Conservation (phyloP, 768 basidiomycete species). For the Tubosaeta sp. region DNA sequence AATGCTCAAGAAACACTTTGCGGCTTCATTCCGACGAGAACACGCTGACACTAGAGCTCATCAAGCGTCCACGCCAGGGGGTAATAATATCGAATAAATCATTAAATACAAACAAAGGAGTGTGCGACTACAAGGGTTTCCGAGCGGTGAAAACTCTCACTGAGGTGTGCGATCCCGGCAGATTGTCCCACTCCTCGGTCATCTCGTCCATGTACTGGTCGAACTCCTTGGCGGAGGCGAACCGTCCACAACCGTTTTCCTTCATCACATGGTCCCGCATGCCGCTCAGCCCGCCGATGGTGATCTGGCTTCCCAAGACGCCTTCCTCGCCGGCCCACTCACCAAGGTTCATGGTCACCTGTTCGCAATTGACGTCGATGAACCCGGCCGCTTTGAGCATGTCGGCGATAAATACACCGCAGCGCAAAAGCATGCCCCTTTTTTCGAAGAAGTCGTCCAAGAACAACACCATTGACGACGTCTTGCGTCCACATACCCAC, state of each 20-base stretch:
- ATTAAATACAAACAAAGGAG: slow-evolving; percentile 1
- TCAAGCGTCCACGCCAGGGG: too few relatives aligned
- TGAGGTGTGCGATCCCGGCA: slow-evolving; percentile 3
- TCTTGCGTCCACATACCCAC: slow-evolving; percentile 6
- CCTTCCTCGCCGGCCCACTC: slow-evolving; percentile 19
- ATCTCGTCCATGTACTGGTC: slow-evolving; percentile 13
- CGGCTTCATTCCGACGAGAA: too few relatives aligned
- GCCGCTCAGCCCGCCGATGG: slow-evolving; percentile 12
- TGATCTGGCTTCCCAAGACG: slow-evolving; percentile 5
- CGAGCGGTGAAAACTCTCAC: slow-evolving; percentile 6
- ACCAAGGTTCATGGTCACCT: slow-evolving; percentile 10
- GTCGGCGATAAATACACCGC: slow-evolving; percentile 1
- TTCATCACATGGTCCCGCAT: slow-evolving; percentile 18
- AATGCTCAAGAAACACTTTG: too few relatives aligned
- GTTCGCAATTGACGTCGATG: slow-evolving; percentile 11
- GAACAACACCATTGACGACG: neutral
- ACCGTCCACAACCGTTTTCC: slow-evolving; percentile 15
- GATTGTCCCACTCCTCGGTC: slow-evolving; percentile 21
- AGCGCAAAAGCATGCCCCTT: neutral
- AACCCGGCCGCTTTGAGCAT: slow-evolving; percentile 7
- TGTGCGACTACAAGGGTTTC: slow-evolving; percentile 4
- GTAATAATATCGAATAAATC: neutral
- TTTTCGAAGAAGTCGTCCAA: slow-evolving; percentile 1
- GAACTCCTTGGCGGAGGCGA: slow-evolving; percentile 11
- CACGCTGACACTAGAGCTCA: too few relatives aligned